phyloP scores from a whole-genome alignment of 345 rosid genomes.

The Clarkia xantiana region DNA sequence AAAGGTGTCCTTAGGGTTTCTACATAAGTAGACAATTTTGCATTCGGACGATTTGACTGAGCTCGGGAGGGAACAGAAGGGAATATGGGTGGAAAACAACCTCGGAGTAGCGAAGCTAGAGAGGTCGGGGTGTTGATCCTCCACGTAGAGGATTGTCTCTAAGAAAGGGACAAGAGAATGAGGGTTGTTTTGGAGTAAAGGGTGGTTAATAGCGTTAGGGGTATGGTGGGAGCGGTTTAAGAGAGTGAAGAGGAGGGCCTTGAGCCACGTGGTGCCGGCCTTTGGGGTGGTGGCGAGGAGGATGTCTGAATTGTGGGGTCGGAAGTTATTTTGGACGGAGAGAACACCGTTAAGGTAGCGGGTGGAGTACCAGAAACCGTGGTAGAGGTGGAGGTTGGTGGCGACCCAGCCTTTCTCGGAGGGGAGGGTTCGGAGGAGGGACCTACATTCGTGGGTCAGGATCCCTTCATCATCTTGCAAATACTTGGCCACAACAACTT shows the following conservation, averaged over 20 bases:
- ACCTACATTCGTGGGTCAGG: slow-evolving; percentile 5
- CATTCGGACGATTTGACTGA: slow-evolving; percentile 5
- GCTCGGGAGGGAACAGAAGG: slow-evolving; percentile 6
- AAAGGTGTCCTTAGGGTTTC: slow-evolving; percentile 13
- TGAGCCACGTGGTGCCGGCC: slow-evolving; percentile 15
- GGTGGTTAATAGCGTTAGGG: neutral
- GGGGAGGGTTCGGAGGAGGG: slow-evolving; percentile 6
- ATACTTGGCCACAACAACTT: neutral
- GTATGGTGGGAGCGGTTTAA: neutral
- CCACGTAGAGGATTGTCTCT: slow-evolving; percentile 4
- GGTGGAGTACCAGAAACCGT: slow-evolving; percentile 9
- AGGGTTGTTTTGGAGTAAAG: slow-evolving; percentile 5
- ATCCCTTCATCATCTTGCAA: neutral
- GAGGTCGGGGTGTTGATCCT: slow-evolving; percentile 9
- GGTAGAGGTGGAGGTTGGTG: neutral
- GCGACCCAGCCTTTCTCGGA: slow-evolving; percentile 3
- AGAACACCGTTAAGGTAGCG: slow-evolving; percentile 3
- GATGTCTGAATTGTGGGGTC: slow-evolving; percentile 7
- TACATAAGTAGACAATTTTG: slow-evolving; percentile 10
- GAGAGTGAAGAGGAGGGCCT: slow-evolving; percentile 11
- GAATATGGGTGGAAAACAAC: slow-evolving; percentile 9
- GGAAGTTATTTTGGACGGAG: slow-evolving; percentile 4
- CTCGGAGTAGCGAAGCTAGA: slow-evolving; percentile 6
- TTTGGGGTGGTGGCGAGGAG: slow-evolving; percentile 12
- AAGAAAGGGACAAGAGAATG: slow-evolving; percentile 9